These are phyloP conservation scores for Mesostigma viride DNA, from an alignment of 139 green algal genomes.

Conservation along the genomic window DNA sequence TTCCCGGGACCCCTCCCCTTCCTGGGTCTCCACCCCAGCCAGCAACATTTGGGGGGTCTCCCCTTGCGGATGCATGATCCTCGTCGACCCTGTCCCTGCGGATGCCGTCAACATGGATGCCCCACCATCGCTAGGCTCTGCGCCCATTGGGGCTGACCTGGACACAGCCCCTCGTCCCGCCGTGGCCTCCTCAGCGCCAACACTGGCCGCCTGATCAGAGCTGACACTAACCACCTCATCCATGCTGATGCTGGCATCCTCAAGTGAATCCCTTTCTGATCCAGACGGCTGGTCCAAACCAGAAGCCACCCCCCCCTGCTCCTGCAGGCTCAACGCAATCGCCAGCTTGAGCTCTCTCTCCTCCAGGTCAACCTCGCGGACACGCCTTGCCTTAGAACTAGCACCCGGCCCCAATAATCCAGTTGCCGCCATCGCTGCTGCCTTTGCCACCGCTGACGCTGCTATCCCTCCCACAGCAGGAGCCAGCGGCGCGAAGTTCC, in stretches of 20 bases:
- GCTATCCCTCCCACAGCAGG: no score
- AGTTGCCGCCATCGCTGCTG: neutral
- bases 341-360: constrained; percentile 2
- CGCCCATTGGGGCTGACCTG: no score
- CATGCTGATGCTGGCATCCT: neutral
- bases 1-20: no score
- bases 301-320: neutral
- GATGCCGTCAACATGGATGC: no score
- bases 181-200: no score
- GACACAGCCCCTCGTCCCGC: neutral
- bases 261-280: neutral
- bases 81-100: no score
- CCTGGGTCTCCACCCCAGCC: no score
- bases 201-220: no score
- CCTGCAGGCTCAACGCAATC: neutral
- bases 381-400: neutral
- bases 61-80: no score
- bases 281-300: neutral
- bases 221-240: neutral
- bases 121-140: no score
- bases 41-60: no score
- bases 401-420: constrained; percentile 1
- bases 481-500: no score
- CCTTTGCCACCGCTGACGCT: neutral
- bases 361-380: neutral